Evolutionary conservation across 345 rosid genomes (phyloP).

Genomic region (Rhodamnia argentea): DNA sequence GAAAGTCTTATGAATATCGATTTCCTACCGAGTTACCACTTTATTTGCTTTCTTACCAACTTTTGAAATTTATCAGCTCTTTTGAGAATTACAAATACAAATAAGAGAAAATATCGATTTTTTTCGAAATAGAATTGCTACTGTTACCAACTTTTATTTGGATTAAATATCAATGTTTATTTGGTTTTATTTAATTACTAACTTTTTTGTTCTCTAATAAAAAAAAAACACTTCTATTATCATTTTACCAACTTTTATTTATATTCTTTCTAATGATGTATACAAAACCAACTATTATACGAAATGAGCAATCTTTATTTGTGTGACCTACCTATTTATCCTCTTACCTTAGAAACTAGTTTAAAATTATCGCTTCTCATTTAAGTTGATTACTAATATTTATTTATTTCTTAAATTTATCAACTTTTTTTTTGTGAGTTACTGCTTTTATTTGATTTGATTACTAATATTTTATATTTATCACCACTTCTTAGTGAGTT

Average conservation of each 20-base stretch:
- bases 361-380: neutral
- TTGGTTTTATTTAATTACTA: neutral
- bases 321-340: neutral
- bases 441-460: neutral
- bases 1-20: too few species aligned
- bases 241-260: neutral
- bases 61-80: too few species aligned
- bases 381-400: neutral
- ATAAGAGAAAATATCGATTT: too few species aligned
- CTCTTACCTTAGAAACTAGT: neutral
- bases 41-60: too few species aligned
- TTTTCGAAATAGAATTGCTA: too few species aligned
- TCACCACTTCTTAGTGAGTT: neutral
- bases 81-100: too few species aligned
- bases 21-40: too few species aligned
- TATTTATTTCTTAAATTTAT: neutral
- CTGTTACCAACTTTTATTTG: too few species aligned
- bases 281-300: neutral
- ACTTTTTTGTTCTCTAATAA: neutral
- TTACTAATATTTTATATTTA: neutral
- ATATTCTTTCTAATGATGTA: neutral
- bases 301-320: neutral
- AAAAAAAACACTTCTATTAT: neutral
- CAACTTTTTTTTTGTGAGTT: neutral
- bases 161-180: neutral